Base-by-base conservation (phyloP, 2,329 filamentous ascomycete species). In the Trichoderma sp. region DNA sequence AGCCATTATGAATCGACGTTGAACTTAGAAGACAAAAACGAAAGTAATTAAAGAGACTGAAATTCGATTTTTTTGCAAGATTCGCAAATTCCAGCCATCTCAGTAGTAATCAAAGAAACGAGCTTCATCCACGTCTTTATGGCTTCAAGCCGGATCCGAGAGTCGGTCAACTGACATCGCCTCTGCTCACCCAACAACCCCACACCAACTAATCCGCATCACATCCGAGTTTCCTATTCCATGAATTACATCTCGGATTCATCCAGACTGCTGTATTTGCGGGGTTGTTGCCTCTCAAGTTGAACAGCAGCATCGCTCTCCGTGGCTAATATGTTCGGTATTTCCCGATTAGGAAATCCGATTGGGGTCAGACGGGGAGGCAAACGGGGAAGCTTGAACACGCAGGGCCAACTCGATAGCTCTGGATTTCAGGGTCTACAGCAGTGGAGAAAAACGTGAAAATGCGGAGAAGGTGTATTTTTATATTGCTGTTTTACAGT, bases 1-100 rank as follows among this genome's bases (percentile, higher is more conserved):
- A 72, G 82, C 76, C 84, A 86, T 86, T 69, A 67, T 82, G 66
- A 67, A 28, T 69, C 72, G 6, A n/a, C 26, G 34, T 12, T n/a
- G 26, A 24, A 7, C 57, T 24, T 32, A 6, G 8, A 18, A 14
- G 14, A 14, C n/a, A n/a, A 6, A n/a, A n/a, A 39, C 21, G 1
- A 34, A 47, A 62, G 15, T 14, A 7, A 62, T 9, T 11, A 24
- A 3, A 24, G 24, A n/a, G 6, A n/a, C 24, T 0, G 11, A 60
- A 18, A 12, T 7, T n/a, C 3, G 21, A 9, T n/a, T 7, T 2
- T n/a, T 4, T 6, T 2, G 6, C 15, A 43, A 30, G 6, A 39
- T 0, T 39, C 32, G 11, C 3, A 53, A 24, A 18, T 57, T 14
- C n/a, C 12, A 34, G 32, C 7, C 6, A 39, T n/a, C n/a, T 61